Percentiles rank a stretch among this genome's conserved stretches.
Evolutionary conservation across 331 rosid genomes (phyloP).

Genomic region (Arachis monticola): DNA sequence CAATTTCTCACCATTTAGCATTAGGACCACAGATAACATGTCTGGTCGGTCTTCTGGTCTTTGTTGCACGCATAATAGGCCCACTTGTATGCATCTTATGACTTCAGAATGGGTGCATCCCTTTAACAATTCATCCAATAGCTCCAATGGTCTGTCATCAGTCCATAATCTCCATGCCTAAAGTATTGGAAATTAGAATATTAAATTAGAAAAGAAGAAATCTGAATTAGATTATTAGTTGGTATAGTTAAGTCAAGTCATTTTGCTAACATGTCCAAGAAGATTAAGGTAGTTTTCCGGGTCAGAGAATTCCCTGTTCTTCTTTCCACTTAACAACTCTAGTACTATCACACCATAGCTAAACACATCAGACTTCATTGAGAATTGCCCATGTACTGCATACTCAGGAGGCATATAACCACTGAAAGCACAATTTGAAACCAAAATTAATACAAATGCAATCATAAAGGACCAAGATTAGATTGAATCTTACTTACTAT

Average conservation of each 20-base stretch:
- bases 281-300: background rate
- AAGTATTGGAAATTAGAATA: background rate
- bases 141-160: background rate
- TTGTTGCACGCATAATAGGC: background rate
- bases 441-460: background rate
- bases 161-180: slow-evolving; percentile 8
- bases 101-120: background rate
- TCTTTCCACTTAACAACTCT: background rate
- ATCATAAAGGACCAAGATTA: background rate
- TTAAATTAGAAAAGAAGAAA: background rate
- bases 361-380: background rate
- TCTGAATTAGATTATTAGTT: background rate
- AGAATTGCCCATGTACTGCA: background rate
- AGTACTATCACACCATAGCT: background rate
- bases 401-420: slow-evolving; percentile 9
- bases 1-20: slow-evolving; percentile 1
- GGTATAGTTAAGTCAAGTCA: background rate
- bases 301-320: background rate
- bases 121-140: background rate
- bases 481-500: background rate
- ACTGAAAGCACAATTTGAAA: background rate
- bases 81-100: slow-evolving; percentile 3
- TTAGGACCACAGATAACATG: background rate
- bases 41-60: background rate
- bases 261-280: slow-evolving; percentile 6